Conservation (phyloP, 148 eudicot genomes). For the Fallopia convolvulus region DNA sequence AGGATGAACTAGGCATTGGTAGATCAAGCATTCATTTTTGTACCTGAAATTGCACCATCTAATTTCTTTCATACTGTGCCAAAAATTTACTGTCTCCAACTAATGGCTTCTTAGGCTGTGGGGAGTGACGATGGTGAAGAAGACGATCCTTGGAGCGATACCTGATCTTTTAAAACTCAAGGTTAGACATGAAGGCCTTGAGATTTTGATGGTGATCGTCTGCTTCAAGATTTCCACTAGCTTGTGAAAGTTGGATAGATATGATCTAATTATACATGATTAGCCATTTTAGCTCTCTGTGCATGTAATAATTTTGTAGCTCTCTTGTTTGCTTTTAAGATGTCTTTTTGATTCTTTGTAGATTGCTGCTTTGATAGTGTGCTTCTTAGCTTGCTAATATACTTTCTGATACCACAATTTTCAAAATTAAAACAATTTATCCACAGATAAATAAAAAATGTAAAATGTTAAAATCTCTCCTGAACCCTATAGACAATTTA, state of each 20-base stretch:
- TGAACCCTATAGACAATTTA: not conserved
- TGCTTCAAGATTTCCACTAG: too few relatives aligned
- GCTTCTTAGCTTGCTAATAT: not conserved
- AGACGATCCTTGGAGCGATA: conserved; percentile 76
- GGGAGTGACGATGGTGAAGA: conserved; percentile 84
- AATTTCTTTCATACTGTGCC: not conserved
- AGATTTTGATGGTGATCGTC: too few relatives aligned
- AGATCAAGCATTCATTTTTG: too few relatives aligned
- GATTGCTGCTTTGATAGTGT: not conserved
- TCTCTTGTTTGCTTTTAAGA: not conserved
- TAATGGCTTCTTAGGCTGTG: conserved; percentile 48
- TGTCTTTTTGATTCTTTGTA: conserved; percentile 1
- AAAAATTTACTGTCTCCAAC: not conserved
- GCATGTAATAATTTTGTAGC: conserved; percentile 3
- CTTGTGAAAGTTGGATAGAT: too few relatives aligned
- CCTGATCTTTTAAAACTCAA: conserved; percentile 22
- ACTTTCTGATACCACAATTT: not conserved
- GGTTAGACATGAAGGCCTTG: not conserved
- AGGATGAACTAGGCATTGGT: too few relatives aligned
- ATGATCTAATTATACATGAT: not conserved
- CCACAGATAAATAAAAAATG: too few relatives aligned
- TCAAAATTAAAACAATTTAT: not conserved
- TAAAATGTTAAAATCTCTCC: too few relatives aligned
- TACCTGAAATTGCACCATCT: too few relatives aligned
- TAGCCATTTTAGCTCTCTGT: conserved; percentile 4